Evolutionary conservation across 208 protist genomes (phyloP).

Genomic region (Phytomonas francai): DNA sequence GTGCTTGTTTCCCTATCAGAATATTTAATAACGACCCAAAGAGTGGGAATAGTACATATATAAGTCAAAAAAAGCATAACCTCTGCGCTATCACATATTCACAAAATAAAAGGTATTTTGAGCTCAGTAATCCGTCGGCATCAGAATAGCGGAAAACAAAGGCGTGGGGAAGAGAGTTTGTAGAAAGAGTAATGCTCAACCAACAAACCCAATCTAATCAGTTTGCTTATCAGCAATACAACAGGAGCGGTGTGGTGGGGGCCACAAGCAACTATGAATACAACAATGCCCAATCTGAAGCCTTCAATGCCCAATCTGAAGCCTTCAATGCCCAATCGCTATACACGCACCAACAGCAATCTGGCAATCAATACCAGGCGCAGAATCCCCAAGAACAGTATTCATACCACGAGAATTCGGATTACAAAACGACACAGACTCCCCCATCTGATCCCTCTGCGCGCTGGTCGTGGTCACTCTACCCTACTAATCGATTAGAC

Average conservation of each 20-base stretch:
- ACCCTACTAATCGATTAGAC: slow-evolving; percentile 93
- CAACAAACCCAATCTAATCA: background rate
- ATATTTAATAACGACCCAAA: background rate
- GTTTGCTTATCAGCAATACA: slow-evolving; percentile 19
- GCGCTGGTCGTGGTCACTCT: slow-evolving; percentile 95
- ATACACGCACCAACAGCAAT: slow-evolving; percentile 13
- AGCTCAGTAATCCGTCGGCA: too few relatives aligned
- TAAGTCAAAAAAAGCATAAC: background rate
- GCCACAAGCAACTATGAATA: slow-evolving; percentile 11
- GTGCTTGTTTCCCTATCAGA: background rate
- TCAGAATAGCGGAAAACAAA: background rate
- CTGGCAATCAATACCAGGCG: too few relatives aligned
- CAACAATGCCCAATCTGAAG: background rate
- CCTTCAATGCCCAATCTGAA: slow-evolving; percentile 7
- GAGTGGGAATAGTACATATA: background rate
- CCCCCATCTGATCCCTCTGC: slow-evolving; percentile 12
- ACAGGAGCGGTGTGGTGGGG: slow-evolving; percentile 6
- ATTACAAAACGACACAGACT: background rate
- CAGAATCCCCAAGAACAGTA: slow-evolving; percentile 15
- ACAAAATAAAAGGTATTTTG: too few relatives aligned
- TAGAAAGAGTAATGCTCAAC: background rate
- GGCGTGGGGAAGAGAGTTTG: background rate
- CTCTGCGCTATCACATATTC: too few relatives aligned
- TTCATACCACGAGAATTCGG: slow-evolving; percentile 19
- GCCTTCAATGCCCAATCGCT: slow-evolving; percentile 8